Conservation (phyloP, 2,329 filamentous ascomycete species). For the Penicillium sp. region DNA sequence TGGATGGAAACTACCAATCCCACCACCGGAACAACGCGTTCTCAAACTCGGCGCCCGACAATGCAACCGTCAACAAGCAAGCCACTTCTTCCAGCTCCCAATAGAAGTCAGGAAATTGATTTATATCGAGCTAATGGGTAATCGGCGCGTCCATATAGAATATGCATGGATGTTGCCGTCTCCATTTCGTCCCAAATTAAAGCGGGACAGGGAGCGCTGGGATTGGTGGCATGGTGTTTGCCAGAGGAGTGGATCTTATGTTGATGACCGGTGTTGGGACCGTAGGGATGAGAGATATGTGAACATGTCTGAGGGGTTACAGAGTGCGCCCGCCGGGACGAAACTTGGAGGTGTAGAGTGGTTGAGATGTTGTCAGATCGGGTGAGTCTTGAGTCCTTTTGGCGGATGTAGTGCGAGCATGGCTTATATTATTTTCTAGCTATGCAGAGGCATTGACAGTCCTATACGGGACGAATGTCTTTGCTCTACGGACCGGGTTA, state of each 20-base stretch:
- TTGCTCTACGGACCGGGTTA: conserved; percentile 1
- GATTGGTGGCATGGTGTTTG: not conserved
- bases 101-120: not conserved
- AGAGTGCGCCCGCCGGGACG: too few relatives aligned
- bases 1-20: too few relatives aligned
- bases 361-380: conserved; percentile 6
- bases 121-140: not conserved
- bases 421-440: conserved; percentile 2
- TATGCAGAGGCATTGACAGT: conserved; percentile 5
- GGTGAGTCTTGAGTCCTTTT: not conserved
- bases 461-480: conserved; percentile 9
- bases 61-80: not conserved
- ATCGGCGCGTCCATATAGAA: not conserved
- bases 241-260: not conserved
- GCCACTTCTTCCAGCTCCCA: not conserved
- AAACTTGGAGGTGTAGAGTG: conserved; percentile 54
- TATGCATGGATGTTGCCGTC: not conserved
- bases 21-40: too few relatives aligned
- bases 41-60: not conserved
- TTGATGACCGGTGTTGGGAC: conserved; percentile 29
- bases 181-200: not conserved
- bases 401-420: not conserved
- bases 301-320: too few relatives aligned
- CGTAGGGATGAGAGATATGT: too few relatives aligned
- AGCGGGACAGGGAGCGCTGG: not conserved